Conservation (phyloP, 148 eudicot species). For the Chenopodium suecicum region DNA sequence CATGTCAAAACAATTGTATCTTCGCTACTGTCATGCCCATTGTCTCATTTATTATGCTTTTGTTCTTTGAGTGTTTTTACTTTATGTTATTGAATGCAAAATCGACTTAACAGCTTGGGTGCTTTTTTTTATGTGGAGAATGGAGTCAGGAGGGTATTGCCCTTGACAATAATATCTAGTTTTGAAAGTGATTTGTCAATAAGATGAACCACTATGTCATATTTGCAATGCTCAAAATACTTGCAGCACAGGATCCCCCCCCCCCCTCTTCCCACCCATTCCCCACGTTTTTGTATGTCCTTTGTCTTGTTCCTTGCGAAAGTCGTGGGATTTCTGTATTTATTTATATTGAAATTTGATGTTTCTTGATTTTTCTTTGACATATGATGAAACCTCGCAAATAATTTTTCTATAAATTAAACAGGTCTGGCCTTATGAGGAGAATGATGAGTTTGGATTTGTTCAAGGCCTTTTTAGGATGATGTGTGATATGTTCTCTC, state of each 20-base stretch:
- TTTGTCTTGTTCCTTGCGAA: background rate
- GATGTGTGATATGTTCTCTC: slow-evolving; percentile 74
- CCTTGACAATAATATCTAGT: no score
- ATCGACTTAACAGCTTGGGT: background rate
- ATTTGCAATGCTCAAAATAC: background rate
- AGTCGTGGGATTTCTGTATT: background rate
- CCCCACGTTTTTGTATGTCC: no score
- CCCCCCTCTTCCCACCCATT: no score
- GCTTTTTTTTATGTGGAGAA: no score
- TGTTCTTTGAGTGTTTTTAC: background rate
- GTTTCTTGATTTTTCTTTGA: background rate
- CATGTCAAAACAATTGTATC: background rate
- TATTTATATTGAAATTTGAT: background rate
- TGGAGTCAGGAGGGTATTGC: background rate
- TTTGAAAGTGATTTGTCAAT: background rate
- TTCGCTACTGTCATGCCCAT: background rate
- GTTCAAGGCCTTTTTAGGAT: slow-evolving; percentile 83
- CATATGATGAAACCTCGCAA: background rate
- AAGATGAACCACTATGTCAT: background rate
- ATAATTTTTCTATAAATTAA: background rate
- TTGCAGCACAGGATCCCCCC: background rate
- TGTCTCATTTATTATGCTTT: background rate
- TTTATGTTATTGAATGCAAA: background rate
- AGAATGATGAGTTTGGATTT: slow-evolving; percentile 78
- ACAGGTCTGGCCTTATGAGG: slow-evolving; percentile 97